Evolutionary conservation across 495 filamentous ascomycete species (phyloP).

Genomic region (Podospora comata): DNA sequence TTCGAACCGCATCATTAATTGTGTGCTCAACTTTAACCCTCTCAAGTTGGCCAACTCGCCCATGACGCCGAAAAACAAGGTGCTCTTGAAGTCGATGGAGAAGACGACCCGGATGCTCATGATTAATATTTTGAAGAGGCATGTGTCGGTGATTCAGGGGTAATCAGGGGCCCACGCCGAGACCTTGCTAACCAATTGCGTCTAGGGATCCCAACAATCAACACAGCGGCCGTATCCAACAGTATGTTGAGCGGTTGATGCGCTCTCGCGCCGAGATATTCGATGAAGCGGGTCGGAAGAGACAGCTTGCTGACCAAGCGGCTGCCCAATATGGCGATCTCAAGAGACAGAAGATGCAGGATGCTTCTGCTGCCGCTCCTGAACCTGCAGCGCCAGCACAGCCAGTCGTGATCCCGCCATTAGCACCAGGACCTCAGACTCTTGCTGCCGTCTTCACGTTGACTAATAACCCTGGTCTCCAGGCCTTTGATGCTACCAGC

Average conservation of each 20-base stretch:
- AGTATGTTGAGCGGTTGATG: slow-evolving; percentile 74
- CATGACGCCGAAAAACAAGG: slow-evolving; percentile 71
- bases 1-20: slow-evolving; percentile 76
- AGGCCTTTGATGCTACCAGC: slow-evolving; percentile 75
- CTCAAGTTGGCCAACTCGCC: slow-evolving; percentile 71
- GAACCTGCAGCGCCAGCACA: background rate
- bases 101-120: slow-evolving; percentile 82
- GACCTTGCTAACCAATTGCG: background rate
- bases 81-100: slow-evolving; percentile 89
- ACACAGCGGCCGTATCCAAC: slow-evolving; percentile 67
- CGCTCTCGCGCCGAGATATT: slow-evolving; percentile 70
- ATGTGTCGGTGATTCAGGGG: slow-evolving; percentile 25
- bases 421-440: slow-evolving; percentile 70
- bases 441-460: slow-evolving; percentile 80
- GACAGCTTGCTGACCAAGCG: slow-evolving; percentile 64
- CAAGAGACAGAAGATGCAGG: slow-evolving; percentile 39
- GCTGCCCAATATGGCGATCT: slow-evolving; percentile 51
- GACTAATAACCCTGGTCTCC: slow-evolving; percentile 67
- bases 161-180: background rate
- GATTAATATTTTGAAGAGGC: slow-evolving; percentile 75
- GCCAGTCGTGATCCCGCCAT: slow-evolving; percentile 57
- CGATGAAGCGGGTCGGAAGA: slow-evolving; percentile 74
- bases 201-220: slow-evolving; percentile 67
- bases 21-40: slow-evolving; percentile 89
- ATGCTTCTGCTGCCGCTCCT: slow-evolving; percentile 22